A percentile compares a stretch with the other conserved stretches of the same genome.
phyloP scores from a whole-genome alignment of 2,329 filamentous ascomycete species.

The Cordyceps cicadae region DNA sequence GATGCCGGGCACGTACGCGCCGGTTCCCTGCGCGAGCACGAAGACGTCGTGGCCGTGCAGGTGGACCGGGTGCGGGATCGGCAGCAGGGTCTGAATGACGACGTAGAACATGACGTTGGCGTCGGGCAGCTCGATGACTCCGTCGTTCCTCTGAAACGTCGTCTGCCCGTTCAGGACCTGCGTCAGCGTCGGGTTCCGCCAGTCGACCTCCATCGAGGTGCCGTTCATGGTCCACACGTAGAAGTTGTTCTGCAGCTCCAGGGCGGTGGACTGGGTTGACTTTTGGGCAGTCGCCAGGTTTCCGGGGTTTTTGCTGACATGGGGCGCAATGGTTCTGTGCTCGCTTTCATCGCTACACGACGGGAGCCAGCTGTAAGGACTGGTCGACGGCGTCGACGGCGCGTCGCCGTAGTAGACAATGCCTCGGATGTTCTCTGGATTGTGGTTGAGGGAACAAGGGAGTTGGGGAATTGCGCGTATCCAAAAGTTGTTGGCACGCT shows the following conservation, averaged over 20 bases:
- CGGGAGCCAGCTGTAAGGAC: not conserved
- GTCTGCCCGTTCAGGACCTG: not conserved
- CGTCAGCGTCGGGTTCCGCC: not conserved
- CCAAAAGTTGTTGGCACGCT: slow-evolving; percentile 32
- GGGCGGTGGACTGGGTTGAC: no score
- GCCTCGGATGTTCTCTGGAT: slow-evolving; percentile 30
- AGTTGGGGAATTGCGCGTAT: slow-evolving; percentile 35
- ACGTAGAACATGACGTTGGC: slow-evolving; percentile 15
- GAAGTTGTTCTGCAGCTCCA: not conserved
- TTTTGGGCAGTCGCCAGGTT: not conserved
- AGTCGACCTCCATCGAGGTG: not conserved
- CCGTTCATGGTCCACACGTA: not conserved
- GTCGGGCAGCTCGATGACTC: not conserved
- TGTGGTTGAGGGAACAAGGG: slow-evolving; percentile 33
- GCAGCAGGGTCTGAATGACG: slow-evolving; percentile 12
- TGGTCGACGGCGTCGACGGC: not conserved
- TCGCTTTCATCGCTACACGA: not conserved
- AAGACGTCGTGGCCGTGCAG: no score
- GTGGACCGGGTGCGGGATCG: slow-evolving; percentile 14
- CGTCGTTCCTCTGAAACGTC: not conserved
- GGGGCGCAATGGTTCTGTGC: not conserved
- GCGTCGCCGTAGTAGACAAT: not conserved
- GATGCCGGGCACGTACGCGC: no score
- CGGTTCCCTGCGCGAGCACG: no score
- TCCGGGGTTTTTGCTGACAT: not conserved